These are phyloP conservation scores for Phragmites australis DNA, from an alignment of 176 grass and related monocot genomes.

Conservation along the genomic window DNA sequence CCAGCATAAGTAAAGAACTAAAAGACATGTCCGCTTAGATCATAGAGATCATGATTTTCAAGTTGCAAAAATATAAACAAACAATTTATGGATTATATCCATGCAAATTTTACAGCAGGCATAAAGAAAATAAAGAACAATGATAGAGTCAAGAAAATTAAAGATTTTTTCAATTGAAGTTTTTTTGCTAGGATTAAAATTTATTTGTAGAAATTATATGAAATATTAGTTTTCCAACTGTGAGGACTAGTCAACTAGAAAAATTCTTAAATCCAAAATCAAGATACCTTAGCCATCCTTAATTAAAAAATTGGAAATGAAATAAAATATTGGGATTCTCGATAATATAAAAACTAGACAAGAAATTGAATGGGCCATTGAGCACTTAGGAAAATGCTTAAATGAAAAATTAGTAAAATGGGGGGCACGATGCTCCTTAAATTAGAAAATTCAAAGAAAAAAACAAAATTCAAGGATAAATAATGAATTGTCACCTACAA, in stretches of 20 bases:
- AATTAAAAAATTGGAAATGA: neutral
- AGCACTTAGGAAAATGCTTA: too few species aligned
- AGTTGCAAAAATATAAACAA: neutral
- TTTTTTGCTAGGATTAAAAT: neutral
- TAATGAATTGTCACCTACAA: too few species aligned
- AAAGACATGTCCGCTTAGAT: too few species aligned
- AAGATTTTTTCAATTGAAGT: neutral
- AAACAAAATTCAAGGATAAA: too few species aligned
- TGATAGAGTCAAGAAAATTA: neutral
- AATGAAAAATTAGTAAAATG: too few species aligned
- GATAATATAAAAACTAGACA: too few species aligned
- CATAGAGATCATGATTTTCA: neutral
- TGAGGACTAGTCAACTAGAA: neutral
- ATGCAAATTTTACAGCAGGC: too few species aligned
- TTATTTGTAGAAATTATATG: neutral
- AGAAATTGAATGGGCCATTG: too few species aligned
- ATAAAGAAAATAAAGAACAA: neutral
- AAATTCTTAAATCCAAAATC: neutral
- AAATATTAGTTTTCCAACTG: neutral
- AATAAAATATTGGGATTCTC: too few species aligned
- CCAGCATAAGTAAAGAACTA: too few species aligned
- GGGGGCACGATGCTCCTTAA: too few species aligned
- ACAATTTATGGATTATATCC: neutral
- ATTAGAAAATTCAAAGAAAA: too few species aligned
- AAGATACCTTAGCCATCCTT: neutral